phyloP scores from a whole-genome alignment of 768 basidiomycete species.

The Rhizopogon roseolus region DNA sequence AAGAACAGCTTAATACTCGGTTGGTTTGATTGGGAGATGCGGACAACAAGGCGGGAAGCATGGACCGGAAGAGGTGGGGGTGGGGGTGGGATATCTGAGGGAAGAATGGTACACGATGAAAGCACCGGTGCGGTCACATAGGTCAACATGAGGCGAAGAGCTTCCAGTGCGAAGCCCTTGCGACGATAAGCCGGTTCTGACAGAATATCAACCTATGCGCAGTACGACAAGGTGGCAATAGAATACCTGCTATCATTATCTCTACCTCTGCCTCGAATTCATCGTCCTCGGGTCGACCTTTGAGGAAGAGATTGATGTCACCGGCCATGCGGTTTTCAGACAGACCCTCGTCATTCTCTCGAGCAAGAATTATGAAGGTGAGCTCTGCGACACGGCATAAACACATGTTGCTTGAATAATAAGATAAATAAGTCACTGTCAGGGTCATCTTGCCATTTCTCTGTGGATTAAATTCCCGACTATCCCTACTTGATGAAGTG shows the following conservation, averaged over 20 bases:
- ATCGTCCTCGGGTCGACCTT: slow-evolving; percentile 39
- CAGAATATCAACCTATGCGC: too few relatives aligned
- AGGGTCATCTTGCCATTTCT: slow-evolving; percentile 80
- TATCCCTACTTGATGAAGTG: not conserved
- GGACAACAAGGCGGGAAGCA: slow-evolving; percentile 51
- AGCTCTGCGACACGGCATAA: slow-evolving; percentile 44
- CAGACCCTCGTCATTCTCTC: slow-evolving; percentile 22
- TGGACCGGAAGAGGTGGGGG: slow-evolving; percentile 40
- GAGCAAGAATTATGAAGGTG: slow-evolving; percentile 83
- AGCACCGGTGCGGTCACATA: slow-evolving; percentile 51
- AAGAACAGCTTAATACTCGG: slow-evolving; percentile 71
- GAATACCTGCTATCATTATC: slow-evolving; percentile 85
- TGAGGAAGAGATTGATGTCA: slow-evolving; percentile 89
- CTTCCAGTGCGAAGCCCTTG: slow-evolving; percentile 58
- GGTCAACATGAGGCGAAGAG: slow-evolving; percentile 60
- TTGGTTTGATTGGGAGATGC: slow-evolving; percentile 65
- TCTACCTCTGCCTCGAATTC: slow-evolving; percentile 77
- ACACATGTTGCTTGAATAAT: too few relatives aligned
- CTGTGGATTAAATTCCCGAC: slow-evolving; percentile 31
- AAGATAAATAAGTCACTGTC: slow-evolving; percentile 49
- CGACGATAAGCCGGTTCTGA: slow-evolving; percentile 66
- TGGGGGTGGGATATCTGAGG: slow-evolving; percentile 20
- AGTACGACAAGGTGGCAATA: not conserved
- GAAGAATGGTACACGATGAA: slow-evolving; percentile 9
- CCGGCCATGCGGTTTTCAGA: slow-evolving; percentile 70